Conservation (phyloP, 371 early-diverging fungal genomes). For the Coemansia sp. region DNA sequence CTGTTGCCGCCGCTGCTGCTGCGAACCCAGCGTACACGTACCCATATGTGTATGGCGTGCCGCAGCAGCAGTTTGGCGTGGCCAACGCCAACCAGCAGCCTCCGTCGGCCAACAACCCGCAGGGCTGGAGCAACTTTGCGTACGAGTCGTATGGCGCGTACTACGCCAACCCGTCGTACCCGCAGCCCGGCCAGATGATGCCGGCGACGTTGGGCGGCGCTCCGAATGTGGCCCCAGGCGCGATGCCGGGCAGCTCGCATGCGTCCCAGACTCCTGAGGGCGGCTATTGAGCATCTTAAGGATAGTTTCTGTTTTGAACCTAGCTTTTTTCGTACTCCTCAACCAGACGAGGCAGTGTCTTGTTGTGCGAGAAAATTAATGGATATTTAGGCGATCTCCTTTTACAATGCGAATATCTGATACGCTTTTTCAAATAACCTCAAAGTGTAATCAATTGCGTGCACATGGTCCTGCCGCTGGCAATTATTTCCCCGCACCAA, state of each 20-base stretch:
- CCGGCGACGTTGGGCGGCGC: slow-evolving; percentile 8
- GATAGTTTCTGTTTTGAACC: background rate
- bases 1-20: slow-evolving; percentile 32
- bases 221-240: slow-evolving; percentile 1
- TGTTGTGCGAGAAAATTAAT: background rate
- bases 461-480: too few relatives aligned
- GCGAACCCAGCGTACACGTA: slow-evolving; percentile 54
- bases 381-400: background rate
- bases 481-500: background rate
- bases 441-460: too few relatives aligned
- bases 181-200: slow-evolving; percentile 48
- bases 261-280: slow-evolving; percentile 10
- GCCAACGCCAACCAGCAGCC: slow-evolving; percentile 20
- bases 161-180: slow-evolving; percentile 41
- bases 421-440: background rate
- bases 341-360: background rate
- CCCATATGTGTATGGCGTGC: slow-evolving; percentile 51
- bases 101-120: slow-evolving; percentile 28
- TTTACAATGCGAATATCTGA: background rate
- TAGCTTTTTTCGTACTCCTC: background rate
- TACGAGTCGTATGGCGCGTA: slow-evolving; percentile 45
- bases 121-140: slow-evolving; percentile 37
- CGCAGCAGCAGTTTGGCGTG: slow-evolving; percentile 47
- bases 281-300: slow-evolving; percentile 5
- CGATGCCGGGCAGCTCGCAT: background rate